Evolutionary conservation across 257 asterid genomes (phyloP).

Genomic region (Oldenlandia corymbosa): DNA sequence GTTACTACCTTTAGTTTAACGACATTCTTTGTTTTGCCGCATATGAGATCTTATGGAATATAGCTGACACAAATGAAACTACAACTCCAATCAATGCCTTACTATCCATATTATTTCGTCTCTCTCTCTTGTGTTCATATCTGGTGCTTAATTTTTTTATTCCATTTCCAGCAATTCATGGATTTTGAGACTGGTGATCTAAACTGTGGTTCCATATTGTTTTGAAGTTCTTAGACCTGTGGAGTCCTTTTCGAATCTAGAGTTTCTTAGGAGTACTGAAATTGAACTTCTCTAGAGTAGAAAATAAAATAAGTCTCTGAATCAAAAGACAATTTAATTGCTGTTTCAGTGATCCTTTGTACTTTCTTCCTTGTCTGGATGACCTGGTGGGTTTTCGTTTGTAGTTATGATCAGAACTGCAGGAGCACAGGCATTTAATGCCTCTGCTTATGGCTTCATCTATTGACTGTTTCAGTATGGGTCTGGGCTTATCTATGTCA

Average conservation of each 20-base stretch:
- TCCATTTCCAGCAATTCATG: neutral
- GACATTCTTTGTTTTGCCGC: neutral
- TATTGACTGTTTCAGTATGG: neutral
- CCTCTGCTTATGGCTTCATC: neutral
- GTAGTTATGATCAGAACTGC: too few species aligned
- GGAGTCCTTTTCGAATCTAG: neutral
- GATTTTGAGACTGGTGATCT: neutral
- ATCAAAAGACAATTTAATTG: neutral
- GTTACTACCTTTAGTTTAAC: neutral
- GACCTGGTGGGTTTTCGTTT: too few species aligned
- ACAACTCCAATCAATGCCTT: neutral
- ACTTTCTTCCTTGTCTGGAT: neutral
- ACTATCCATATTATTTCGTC: neutral
- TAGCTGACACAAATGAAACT: neutral
- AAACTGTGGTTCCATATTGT: neutral
- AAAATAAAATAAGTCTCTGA: neutral
- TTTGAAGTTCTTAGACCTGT: neutral
- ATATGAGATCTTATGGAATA: neutral
- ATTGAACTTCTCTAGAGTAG: neutral
- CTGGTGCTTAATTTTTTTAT: neutral
- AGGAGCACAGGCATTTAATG: neutral
- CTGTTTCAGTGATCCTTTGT: neutral
- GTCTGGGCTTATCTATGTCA: too few species aligned
- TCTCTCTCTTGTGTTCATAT: neutral
- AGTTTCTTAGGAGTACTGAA: neutral